Percentiles rank a stretch among this genome's conserved stretches.
Conservation (phyloP, 352 stramenopile species). For the Plasmopara halstedii region DNA sequence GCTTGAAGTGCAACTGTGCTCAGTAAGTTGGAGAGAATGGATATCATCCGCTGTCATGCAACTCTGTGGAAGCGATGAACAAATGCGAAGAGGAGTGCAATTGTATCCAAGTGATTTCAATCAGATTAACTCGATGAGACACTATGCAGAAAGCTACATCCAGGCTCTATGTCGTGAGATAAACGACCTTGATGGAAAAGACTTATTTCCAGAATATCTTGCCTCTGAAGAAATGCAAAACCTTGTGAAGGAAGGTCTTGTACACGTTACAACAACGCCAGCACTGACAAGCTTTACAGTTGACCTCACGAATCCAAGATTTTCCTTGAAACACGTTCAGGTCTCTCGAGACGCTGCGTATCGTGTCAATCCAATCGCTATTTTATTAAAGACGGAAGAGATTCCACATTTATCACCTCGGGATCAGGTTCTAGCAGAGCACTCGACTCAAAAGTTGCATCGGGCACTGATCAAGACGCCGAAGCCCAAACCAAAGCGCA, state of each 20-base stretch:
- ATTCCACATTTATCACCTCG: conserved; percentile 13
- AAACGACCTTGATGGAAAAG: conserved; percentile 8
- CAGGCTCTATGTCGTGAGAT: conserved; percentile 11
- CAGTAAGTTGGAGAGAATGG: conserved; percentile 17
- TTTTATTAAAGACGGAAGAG: conserved; percentile 32
- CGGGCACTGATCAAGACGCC: conserved; percentile 27
- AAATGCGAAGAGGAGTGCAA: conserved; percentile 16
- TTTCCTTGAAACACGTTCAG: conserved; percentile 27
- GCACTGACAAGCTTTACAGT: conserved; percentile 11
- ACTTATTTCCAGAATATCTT: conserved; percentile 35
- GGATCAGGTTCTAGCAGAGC: neutral
- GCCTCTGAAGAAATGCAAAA: conserved; percentile 16
- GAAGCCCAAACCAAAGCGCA: conserved; percentile 29
- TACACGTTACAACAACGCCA: neutral
- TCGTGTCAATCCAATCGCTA: conserved; percentile 38
- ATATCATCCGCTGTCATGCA: conserved; percentile 23
- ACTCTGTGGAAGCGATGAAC: conserved; percentile 19
- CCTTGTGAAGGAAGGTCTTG: conserved; percentile 1
- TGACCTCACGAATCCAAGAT: conserved; percentile 21
- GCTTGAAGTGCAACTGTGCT: conserved; percentile 37
- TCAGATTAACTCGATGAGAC: conserved; percentile 3
- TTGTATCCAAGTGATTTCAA: conserved; percentile 4
- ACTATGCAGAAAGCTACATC: conserved; percentile 15
- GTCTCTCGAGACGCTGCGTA: conserved; percentile 32
- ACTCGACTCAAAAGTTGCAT: conserved; percentile 2